Conservation (phyloP, 192 early-diverging fungal genomes). For the Rhizophagus clarus region DNA sequence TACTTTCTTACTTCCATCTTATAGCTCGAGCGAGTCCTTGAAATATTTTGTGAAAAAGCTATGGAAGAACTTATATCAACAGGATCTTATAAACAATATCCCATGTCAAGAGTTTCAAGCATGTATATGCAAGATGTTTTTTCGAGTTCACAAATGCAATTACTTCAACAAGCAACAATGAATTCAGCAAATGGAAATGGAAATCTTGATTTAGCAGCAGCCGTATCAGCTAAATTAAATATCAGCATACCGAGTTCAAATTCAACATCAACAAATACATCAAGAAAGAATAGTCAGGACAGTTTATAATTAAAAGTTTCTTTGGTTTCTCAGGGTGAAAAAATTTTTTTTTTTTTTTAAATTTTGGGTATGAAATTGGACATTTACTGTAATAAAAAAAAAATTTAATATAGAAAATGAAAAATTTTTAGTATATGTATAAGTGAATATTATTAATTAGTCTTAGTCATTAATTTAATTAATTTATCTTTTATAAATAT, state of each 20-base stretch:
- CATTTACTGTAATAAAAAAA: not conserved
- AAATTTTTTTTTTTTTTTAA: not conserved
- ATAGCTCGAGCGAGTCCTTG: conserved; percentile 23
- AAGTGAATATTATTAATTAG: not conserved
- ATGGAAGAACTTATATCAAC: conserved; percentile 34
- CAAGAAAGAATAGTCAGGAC: not conserved
- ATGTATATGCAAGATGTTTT: conserved; percentile 21
- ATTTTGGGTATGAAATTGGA: not conserved
- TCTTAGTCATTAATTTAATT: not conserved
- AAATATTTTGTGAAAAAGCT: conserved; percentile 31
- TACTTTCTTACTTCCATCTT: no score
- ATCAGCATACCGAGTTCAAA: not conserved
- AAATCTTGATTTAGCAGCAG: conserved; percentile 3
- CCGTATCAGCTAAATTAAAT: not conserved
- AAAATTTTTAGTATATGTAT: not conserved
- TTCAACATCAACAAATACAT: not conserved
- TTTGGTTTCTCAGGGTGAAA: no score
- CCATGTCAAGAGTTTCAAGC: conserved; percentile 21
- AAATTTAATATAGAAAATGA: not conserved
- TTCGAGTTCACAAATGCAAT: conserved; percentile 22
- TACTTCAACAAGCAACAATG: not conserved
- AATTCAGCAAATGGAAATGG: not conserved
- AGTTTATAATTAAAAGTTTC: not conserved
- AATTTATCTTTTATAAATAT: not conserved
- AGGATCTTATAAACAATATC: conserved; percentile 10